Conservation (phyloP, 345 rosid species). For the Heritiera fomes region DNA sequence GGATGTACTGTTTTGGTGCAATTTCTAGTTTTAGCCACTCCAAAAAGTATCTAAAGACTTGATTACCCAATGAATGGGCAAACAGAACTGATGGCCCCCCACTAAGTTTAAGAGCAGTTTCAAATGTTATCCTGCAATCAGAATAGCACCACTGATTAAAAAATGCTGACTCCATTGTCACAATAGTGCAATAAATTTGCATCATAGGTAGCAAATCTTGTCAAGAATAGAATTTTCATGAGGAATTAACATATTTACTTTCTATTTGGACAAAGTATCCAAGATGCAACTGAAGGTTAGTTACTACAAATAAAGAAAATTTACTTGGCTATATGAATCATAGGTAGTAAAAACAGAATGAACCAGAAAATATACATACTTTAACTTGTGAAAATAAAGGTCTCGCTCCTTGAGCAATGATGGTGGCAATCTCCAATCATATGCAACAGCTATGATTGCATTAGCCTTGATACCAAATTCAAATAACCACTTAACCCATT, state of each 20-base stretch:
- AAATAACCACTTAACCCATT: slow-evolving; percentile 96
- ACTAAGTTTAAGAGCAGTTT: slow-evolving; percentile 85
- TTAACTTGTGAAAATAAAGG: slow-evolving; percentile 92
- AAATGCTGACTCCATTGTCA: not conserved
- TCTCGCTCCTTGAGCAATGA: slow-evolving; percentile 93
- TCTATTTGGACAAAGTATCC: not conserved
- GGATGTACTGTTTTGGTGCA: slow-evolving; percentile 85
- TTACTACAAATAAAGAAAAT: not conserved
- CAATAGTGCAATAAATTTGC: slow-evolving; percentile 6
- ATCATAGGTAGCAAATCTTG: not conserved
- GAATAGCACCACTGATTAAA: not conserved
- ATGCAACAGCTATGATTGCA: slow-evolving; percentile 90
- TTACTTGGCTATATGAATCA: not conserved
- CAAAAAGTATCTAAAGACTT: slow-evolving; percentile 91
- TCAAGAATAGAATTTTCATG: not conserved
- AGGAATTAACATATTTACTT: not conserved
- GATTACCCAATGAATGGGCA: slow-evolving; percentile 97
- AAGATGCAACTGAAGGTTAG: not conserved
- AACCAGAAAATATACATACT: slow-evolving; percentile 46
- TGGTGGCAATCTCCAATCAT: slow-evolving; percentile 94
- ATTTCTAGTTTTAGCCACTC: slow-evolving; percentile 99
- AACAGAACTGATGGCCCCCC: slow-evolving; percentile 94
- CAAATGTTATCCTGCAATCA: slow-evolving; percentile 77
- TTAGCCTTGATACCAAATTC: slow-evolving; percentile 93
- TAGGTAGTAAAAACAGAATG: not conserved